phyloP scores from a whole-genome alignment of 805 yeast genomes.

The Pichia gijzeniarum region DNA sequence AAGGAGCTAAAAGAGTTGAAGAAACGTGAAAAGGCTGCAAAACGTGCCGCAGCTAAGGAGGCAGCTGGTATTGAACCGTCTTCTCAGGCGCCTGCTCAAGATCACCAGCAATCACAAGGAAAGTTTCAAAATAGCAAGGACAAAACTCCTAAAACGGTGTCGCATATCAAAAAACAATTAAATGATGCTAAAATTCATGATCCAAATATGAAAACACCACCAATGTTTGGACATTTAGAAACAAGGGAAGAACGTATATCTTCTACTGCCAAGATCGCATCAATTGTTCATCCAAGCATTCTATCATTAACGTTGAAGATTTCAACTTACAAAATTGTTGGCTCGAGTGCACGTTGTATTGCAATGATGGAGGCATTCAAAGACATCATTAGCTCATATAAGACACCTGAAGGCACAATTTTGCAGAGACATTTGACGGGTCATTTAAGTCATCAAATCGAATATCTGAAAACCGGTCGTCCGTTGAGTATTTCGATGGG shows the following conservation, averaged over 20 bases:
- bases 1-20: constrained; percentile 84
- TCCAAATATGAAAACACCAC: constrained; percentile 43
- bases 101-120: constrained; percentile 4
- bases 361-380: constrained; percentile 84
- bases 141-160: constrained; percentile 37
- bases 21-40: constrained; percentile 86
- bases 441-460: constrained; percentile 87
- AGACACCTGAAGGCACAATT: constrained; percentile 80
- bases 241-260: constrained; percentile 70
- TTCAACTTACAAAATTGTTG: constrained; percentile 81
- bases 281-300: constrained; percentile 82
- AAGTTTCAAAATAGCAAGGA: background rate
- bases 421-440: constrained; percentile 83
- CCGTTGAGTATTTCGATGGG: constrained; percentile 95
- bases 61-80: constrained; percentile 8
- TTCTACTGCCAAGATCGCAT: constrained; percentile 48
- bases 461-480: constrained; percentile 81
- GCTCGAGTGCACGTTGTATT: constrained; percentile 78
- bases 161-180: constrained; percentile 49
- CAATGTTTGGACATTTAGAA: constrained; percentile 73
- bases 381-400: constrained; percentile 69
- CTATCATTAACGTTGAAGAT: constrained; percentile 71
- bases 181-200: constrained; percentile 44
- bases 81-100: background rate
- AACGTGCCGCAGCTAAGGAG: constrained; percentile 71